Conservation (phyloP, 208 protist species). For the Leishmania gerbilli region DNA sequence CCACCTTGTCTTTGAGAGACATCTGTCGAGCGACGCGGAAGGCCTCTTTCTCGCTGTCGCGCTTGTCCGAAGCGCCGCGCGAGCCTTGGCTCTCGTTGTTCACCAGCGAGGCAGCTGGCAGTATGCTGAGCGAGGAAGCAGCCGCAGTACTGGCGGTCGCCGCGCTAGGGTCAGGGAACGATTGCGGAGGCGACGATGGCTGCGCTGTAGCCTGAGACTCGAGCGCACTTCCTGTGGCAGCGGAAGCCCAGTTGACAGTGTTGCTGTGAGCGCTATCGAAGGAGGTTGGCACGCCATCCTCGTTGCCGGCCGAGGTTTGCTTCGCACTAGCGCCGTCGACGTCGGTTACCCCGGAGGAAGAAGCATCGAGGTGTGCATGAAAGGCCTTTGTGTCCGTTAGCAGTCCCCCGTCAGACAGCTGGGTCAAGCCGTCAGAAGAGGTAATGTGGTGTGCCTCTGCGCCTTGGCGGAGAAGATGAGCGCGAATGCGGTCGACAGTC, state of each 20-base stretch:
- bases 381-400: not conserved
- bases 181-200: not conserved
- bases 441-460: not conserved
- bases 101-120: not conserved
- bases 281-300: not conserved
- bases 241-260: not conserved
- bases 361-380: not conserved
- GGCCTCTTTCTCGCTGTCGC: not conserved
- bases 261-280: not conserved
- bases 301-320: not conserved
- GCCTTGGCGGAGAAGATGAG: conserved; percentile 21
- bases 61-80: not conserved
- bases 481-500: conserved; percentile 67
- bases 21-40: conserved; percentile 11
- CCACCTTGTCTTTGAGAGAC: conserved; percentile 46
- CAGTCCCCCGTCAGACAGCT: not conserved
- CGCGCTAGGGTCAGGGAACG: not conserved
- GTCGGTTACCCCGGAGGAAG: not conserved
- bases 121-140: not conserved
- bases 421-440: not conserved
- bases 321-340: not conserved
- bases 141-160: not conserved
- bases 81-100: not conserved
- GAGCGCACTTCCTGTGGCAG: not conserved
- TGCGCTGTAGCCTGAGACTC: not conserved